Conservation (phyloP, 1,284 basidiomycete genomes). For the Omphalotus olearius region DNA sequence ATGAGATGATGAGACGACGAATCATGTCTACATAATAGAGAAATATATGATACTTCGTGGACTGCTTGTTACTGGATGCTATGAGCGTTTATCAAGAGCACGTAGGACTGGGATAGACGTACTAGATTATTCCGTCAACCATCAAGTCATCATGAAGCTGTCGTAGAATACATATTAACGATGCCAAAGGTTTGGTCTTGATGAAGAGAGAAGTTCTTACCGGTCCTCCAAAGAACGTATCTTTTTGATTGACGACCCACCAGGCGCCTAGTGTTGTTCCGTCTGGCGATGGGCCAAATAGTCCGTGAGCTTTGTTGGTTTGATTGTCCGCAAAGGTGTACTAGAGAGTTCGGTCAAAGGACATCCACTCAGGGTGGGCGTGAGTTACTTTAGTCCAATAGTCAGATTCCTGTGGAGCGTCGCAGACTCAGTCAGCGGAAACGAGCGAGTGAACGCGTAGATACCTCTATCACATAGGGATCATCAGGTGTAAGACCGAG, state of each 20-base stretch:
- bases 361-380: not conserved
- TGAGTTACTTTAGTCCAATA: slow-evolving; percentile 21
- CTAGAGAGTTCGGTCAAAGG: slow-evolving; percentile 4
- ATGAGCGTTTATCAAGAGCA: not conserved
- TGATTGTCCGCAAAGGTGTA: slow-evolving; percentile 25
- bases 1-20: not conserved
- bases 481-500: slow-evolving; percentile 14
- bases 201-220: slow-evolving; percentile 8
- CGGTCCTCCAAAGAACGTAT: slow-evolving; percentile 25
- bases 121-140: slow-evolving; percentile 24
- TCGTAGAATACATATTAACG: not conserved
- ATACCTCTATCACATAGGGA: slow-evolving; percentile 12
- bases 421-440: not conserved
- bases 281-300: slow-evolving; percentile 8
- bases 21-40: not conserved
- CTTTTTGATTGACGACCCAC: slow-evolving; percentile 26
- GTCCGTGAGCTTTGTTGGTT: slow-evolving; percentile 22
- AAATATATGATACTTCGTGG: slow-evolving; percentile 17
- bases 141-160: slow-evolving; percentile 24
- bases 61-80: slow-evolving; percentile 20
- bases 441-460: not conserved
- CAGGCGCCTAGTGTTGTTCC: slow-evolving; percentile 19
- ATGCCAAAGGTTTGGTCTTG: not conserved
- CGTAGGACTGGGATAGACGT: slow-evolving; percentile 6
- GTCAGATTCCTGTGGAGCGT: slow-evolving; percentile 20